Conservation (phyloP, 1,139 yeast genomes). For the Yamadazyma pseudoaaseri region DNA sequence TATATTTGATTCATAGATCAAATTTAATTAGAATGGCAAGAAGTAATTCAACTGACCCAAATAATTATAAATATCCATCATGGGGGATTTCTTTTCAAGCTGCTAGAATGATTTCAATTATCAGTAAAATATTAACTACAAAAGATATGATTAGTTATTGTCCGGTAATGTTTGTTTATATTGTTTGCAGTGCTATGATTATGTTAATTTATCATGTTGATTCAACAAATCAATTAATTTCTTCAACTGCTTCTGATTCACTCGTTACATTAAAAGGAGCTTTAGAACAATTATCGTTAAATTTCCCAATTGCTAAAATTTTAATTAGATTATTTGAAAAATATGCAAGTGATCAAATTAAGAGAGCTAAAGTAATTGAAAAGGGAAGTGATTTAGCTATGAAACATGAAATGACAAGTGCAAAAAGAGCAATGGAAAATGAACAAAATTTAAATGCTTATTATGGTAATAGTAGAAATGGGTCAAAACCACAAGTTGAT, state of each 20-base stretch:
- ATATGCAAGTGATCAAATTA: slow-evolving; percentile 45
- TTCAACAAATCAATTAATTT: slow-evolving; percentile 54
- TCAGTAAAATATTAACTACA: slow-evolving; percentile 57
- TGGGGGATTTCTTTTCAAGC: slow-evolving; percentile 89
- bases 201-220: slow-evolving; percentile 76
- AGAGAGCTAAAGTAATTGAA: slow-evolving; percentile 45
- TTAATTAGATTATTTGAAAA: slow-evolving; percentile 43
- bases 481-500: slow-evolving; percentile 7
- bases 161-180: slow-evolving; percentile 56
- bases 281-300: slow-evolving; percentile 50
- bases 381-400: slow-evolving; percentile 39
- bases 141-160: slow-evolving; percentile 52
- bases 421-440: slow-evolving; percentile 24
- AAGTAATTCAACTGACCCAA: slow-evolving; percentile 40
- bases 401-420: slow-evolving; percentile 33
- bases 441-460: slow-evolving; percentile 20
- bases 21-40: slow-evolving; percentile 57
- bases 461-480: slow-evolving; percentile 13
- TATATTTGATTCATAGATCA: slow-evolving; percentile 71
- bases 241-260: slow-evolving; percentile 60
- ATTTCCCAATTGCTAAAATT: slow-evolving; percentile 45
- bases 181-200: slow-evolving; percentile 66
- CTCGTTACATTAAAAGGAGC: slow-evolving; percentile 52
- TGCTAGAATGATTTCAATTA: slow-evolving; percentile 73
- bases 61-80: slow-evolving; percentile 64